phyloP scores from a whole-genome alignment of 306 rosid species.

The Vigna mungo region DNA sequence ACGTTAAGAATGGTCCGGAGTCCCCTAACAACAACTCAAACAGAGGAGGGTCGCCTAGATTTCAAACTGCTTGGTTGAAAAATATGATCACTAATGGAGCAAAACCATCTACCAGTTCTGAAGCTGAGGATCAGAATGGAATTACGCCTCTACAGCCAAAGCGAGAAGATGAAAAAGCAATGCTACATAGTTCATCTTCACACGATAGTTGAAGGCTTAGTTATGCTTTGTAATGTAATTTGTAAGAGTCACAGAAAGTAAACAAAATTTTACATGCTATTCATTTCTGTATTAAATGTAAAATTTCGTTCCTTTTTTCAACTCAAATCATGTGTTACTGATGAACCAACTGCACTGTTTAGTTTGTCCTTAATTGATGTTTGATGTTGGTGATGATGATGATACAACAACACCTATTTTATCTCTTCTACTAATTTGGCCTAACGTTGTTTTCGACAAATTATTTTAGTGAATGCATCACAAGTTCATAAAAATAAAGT shows the following conservation, averaged over 20 bases:
- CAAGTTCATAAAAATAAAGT: too few species aligned
- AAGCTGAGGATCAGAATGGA: slow-evolving; percentile 63
- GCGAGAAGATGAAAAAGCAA: slow-evolving; percentile 51
- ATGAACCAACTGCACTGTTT: too few species aligned
- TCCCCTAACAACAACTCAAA: slow-evolving; percentile 70
- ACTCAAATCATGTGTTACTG: slow-evolving; percentile 38
- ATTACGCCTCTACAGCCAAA: slow-evolving; percentile 42
- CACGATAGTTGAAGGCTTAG: slow-evolving; percentile 50
- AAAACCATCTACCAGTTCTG: slow-evolving; percentile 85
- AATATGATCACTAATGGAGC: slow-evolving; percentile 81
- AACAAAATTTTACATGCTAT: slow-evolving; percentile 48
- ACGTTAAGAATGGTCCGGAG: slow-evolving; percentile 56
- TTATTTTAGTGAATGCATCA: too few species aligned
- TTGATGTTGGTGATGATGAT: too few species aligned
- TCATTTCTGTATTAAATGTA: slow-evolving; percentile 66
- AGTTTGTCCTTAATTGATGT: too few species aligned
- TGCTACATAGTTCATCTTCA: slow-evolving; percentile 50
- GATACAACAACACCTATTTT: too few species aligned
- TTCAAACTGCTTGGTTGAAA: slow-evolving; percentile 90
- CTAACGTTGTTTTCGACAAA: too few species aligned
- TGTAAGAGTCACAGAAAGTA: slow-evolving; percentile 47
- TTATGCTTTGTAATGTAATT: slow-evolving; percentile 50
- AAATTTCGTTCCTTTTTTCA: slow-evolving; percentile 55
- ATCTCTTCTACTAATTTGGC: too few species aligned
- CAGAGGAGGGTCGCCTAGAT: slow-evolving; percentile 69